Base-by-base conservation (phyloP, 2,329 filamentous ascomycete species). In the Pleomassaria siparia region DNA sequence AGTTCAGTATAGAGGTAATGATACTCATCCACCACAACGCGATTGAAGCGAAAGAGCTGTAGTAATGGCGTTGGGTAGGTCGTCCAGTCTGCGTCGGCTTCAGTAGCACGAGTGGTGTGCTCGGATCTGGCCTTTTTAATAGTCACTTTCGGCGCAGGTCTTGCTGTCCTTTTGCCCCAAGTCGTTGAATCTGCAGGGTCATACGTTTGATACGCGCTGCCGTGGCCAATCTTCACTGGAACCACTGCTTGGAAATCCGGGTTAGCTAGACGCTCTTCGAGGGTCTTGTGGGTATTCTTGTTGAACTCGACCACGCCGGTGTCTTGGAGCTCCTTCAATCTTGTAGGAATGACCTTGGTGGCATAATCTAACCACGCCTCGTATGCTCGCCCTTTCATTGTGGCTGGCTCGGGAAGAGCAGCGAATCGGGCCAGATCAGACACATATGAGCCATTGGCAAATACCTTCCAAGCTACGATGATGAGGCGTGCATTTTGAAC, bases 21-120 rank as follows among this genome's bases (percentile, higher is more conserved):
- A 54, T 82, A 86, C 54, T 88, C 85, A 50, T 88, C 85, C 1
- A 86, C 72, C 2, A 87, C 76, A 0, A 87, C 49, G 5, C 85
- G 74, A 45, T 80, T 79, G 61, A 81, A 87, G 2, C 71, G 64
- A 59, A 86, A 87, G 56, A 83, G 75, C 49, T 87, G 82, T 1
- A 87, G 58, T 0, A 82, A 45, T 51, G 11, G 54, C n/a, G n/a
- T 32, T 32, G 29, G 46, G 39, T 66, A 58, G 4, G 53, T 49
- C 18, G 53, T 53, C 63, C 68, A 71, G 43, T 64, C 56, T n/a
- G 37, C 3, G 4, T 36, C 30, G 35, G 45, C 53, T 3, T 44
- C 43, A n/a, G 51, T n/a, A n/a, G n/a, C n/a, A n/a, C n/a, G n/a
- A n/a, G 2, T 55, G 58, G 24, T 21, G 6, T 3, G n/a, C n/a